These are phyloP conservation scores for Golubevia pallescens DNA, from an alignment of 1,284 basidiomycete genomes.

Conservation along the genomic window DNA sequence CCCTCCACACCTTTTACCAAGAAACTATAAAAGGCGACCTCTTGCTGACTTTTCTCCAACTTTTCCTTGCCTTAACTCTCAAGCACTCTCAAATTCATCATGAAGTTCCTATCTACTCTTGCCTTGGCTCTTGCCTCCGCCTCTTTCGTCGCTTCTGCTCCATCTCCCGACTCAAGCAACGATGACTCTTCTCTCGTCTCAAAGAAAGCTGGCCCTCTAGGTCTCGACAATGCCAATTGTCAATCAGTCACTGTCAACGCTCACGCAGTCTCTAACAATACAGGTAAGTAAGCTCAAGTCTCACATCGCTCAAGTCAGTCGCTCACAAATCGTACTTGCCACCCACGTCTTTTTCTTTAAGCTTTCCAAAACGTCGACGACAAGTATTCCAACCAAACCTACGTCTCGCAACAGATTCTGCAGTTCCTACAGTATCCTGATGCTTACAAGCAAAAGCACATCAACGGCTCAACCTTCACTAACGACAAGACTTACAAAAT, in stretches of 20 bases:
- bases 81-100: neutral
- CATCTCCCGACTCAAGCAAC: neutral
- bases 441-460: constrained; percentile 23
- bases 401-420: constrained; percentile 25
- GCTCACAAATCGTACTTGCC: no score
- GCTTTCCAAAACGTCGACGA: constrained; percentile 26
- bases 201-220: constrained; percentile 20
- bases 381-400: constrained; percentile 24
- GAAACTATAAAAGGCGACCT: neutral
- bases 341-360: no score
- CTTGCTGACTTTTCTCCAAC: neutral
- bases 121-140: neutral
- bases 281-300: constrained; percentile 1
- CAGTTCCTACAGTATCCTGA: constrained; percentile 8
- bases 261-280: constrained; percentile 17
- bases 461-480: constrained; percentile 5
- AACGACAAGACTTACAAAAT: constrained; percentile 22
- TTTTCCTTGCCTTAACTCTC: no score
- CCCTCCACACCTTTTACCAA: neutral
- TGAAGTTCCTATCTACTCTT: neutral
- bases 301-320: neutral
- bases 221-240: constrained; percentile 28
- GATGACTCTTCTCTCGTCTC: constrained; percentile 6
- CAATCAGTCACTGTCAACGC: constrained; percentile 14
- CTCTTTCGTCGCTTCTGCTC: neutral